Percentiles rank a stretch among this genome's conserved stretches.
Conservation (phyloP, 352 stramenopile genomes). For the Globisporangium nodosum region DNA sequence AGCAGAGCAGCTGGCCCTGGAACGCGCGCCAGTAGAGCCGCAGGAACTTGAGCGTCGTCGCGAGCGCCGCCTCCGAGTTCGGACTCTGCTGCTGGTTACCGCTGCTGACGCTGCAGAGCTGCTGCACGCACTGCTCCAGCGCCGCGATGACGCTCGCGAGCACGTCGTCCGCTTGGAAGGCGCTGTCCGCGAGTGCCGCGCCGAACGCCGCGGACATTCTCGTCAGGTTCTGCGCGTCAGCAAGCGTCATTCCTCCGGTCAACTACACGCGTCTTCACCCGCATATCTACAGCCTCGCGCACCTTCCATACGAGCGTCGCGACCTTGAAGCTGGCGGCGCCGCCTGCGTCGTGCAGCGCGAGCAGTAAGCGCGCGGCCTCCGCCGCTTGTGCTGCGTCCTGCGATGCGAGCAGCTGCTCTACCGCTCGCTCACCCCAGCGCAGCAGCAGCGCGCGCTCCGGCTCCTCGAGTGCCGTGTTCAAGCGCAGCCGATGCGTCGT, state of each 20-base stretch:
- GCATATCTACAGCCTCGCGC: not conserved
- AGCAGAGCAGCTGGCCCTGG: constrained; percentile 40
- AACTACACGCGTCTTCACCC: not conserved
- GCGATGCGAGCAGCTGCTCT: constrained; percentile 2
- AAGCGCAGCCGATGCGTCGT: constrained; percentile 3
- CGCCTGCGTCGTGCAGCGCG: constrained; percentile 9
- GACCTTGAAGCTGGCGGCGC: constrained; percentile 24
- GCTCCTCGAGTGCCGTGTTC: not conserved
- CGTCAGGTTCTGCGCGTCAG: constrained; percentile 30
- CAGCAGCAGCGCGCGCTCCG: constrained; percentile 7
- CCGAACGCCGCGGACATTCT: constrained; percentile 32
- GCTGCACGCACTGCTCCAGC: constrained; percentile 21
- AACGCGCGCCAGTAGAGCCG: constrained; percentile 57
- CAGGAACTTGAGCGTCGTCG: constrained; percentile 30
- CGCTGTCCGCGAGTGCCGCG: constrained; percentile 3
- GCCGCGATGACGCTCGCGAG: constrained; percentile 21
- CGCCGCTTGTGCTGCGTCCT: not conserved
- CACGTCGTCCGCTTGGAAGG: constrained; percentile 28
- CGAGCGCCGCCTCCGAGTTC: not conserved
- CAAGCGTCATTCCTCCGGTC: not conserved
- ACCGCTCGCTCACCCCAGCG: constrained; percentile 11
- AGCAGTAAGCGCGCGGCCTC: constrained; percentile 4
- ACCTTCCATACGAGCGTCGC: constrained; percentile 54
- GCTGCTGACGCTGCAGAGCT: constrained; percentile 6
- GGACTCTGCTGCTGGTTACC: not conserved